Base-by-base conservation (phyloP, 108 stramenopile genomes). In the Cyclotella choctawhatcheeana region DNA sequence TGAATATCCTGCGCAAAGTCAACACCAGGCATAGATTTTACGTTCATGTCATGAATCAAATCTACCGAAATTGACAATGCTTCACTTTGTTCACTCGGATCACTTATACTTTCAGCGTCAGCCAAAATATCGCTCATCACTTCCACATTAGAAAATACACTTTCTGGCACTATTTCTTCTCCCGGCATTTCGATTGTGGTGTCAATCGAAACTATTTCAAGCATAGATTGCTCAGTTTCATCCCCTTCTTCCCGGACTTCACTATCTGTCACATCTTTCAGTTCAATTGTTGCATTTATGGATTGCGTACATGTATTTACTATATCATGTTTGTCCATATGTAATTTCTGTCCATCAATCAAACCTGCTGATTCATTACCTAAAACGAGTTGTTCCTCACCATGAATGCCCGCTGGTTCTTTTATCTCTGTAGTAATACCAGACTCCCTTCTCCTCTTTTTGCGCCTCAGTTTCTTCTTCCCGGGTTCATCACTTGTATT, bases 391-490 rank as follows among this genome's bases (percentile, higher is more conserved):
- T 48, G 12, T 48, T n/a, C 16, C 18, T 4, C 17, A 4, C 47
- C 47, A 48, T 17, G 8, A n/a, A 48, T n/a, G n/a, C 4, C 47
- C 12, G 18, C 47, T n/a, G 47, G 12, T 40, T 13, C 21, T 5
- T 67, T 51, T 17, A 0, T 27, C n/a, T 21, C 29, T 33, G 16
- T 12, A 8, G 20, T 50, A 34, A 18, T 3, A 29, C 7, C 64
- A 51, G 47, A 22, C 54, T 30, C 29, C 18, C 16, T 2, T 17
- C 18, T 52, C 20, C 67, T 48, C 52, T 31, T 67, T 33, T 26
- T 67, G 8, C 67, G 51, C 37, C 37, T 40, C 21, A 54, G 53
- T 26, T 29, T 67, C 51, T 54, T 67, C 67, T 67, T 67, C 5
- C 10, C 24, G 3, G 16, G 22, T 44, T 8, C 34, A 16, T 62